These are phyloP conservation scores for Pittosporum tobira DNA, from an alignment of 129 eudicot genomes.

Conservation along the genomic window DNA sequence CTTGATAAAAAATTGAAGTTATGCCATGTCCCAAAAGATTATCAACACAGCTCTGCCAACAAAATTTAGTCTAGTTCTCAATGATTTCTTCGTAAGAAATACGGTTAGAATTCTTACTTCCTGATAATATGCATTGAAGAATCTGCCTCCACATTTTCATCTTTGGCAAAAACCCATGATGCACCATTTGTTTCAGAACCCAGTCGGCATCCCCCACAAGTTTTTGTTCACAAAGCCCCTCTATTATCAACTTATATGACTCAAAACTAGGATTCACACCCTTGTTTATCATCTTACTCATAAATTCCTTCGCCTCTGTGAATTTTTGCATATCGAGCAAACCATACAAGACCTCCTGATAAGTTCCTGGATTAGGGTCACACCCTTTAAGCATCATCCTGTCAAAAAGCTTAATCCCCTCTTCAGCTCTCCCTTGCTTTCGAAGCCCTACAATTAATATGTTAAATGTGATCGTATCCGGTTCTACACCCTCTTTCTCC, in stretches of 20 bases:
- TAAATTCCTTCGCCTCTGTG: slow-evolving; percentile 36
- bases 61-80: background rate
- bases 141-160: slow-evolving; percentile 65
- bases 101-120: slow-evolving; percentile 6
- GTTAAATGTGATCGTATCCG: slow-evolving; percentile 50
- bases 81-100: slow-evolving; percentile 10
- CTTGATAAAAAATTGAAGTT: too few species aligned
- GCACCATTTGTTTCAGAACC: slow-evolving; percentile 56
- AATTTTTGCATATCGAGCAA: slow-evolving; percentile 44
- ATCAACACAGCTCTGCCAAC: background rate
- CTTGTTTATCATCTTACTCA: slow-evolving; percentile 31
- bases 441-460: slow-evolving; percentile 53
- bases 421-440: slow-evolving; percentile 46
- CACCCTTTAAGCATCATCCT: slow-evolving; percentile 62
- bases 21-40: background rate
- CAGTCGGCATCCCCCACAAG: slow-evolving; percentile 51
- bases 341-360: slow-evolving; percentile 73
- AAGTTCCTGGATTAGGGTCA: slow-evolving; percentile 65
- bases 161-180: slow-evolving; percentile 54
- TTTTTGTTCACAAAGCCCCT: slow-evolving; percentile 42
- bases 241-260: slow-evolving; percentile 37
- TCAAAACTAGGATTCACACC: slow-evolving; percentile 51
- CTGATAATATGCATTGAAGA: slow-evolving; percentile 28
- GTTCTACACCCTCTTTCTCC: slow-evolving; percentile 49
- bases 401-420: slow-evolving; percentile 45